Conservation (phyloP, 352 stramenopile species). For the Pythium insidiosum region DNA sequence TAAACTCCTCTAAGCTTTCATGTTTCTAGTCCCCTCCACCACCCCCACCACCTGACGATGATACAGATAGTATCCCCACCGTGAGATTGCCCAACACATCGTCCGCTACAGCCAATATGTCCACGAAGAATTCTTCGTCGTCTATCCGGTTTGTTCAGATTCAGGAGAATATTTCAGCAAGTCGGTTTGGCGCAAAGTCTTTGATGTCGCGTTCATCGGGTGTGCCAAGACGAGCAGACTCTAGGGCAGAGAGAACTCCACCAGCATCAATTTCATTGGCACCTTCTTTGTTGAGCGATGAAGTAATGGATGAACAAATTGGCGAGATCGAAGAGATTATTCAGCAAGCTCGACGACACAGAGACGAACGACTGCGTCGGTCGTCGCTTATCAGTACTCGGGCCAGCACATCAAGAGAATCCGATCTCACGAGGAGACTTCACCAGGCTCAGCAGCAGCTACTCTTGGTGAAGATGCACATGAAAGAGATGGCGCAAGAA, state of each 20-base stretch:
- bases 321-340: slow-evolving; percentile 51
- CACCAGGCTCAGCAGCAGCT: slow-evolving; percentile 71
- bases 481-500: slow-evolving; percentile 23
- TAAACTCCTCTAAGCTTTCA: too few species aligned
- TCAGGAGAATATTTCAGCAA: too few species aligned
- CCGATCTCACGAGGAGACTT: slow-evolving; percentile 46
- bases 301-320: slow-evolving; percentile 18
- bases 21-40: slow-evolving; percentile 42
- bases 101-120: neutral
- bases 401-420: slow-evolving; percentile 42
- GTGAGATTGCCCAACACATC: neutral
- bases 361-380: too few species aligned
- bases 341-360: slow-evolving; percentile 30
- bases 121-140: neutral
- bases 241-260: too few species aligned
- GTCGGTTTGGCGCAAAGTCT: too few species aligned
- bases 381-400: too few species aligned
- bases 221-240: too few species aligned
- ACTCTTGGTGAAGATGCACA: slow-evolving; percentile 51
- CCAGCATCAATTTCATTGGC: too few species aligned
- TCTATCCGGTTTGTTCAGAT: too few species aligned
- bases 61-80: slow-evolving; percentile 3
- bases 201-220: too few species aligned
- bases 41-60: slow-evolving; percentile 37
- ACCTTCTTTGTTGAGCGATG: too few species aligned